These are phyloP conservation scores for Saturnispora halmiae DNA, from an alignment of 805 yeast species.

Conservation along the genomic window DNA sequence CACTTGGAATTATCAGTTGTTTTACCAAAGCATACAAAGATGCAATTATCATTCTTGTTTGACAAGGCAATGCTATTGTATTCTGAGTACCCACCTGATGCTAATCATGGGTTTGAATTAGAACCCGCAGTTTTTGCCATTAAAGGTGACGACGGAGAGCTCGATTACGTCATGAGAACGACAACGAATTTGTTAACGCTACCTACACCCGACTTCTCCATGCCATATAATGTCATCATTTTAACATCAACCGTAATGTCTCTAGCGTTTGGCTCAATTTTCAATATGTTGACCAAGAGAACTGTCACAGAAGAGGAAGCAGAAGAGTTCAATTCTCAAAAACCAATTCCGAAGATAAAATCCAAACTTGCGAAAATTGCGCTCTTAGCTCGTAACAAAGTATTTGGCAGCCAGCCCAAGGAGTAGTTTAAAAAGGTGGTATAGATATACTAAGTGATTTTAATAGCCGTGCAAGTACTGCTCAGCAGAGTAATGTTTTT, in stretches of 20 bases:
- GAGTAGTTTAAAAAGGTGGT: neutral
- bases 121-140: constrained; percentile 81
- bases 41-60: constrained; percentile 63
- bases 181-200: constrained; percentile 77
- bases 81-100: constrained; percentile 98
- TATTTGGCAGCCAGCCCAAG: neutral
- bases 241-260: constrained; percentile 92
- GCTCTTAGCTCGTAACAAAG: neutral
- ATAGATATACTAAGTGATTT: too few species aligned
- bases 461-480: too few species aligned
- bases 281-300: constrained; percentile 66
- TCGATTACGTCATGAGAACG: constrained; percentile 54
- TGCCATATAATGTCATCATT: constrained; percentile 97
- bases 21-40: constrained; percentile 55
- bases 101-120: constrained; percentile 93
- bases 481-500: too few species aligned
- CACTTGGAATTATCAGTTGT: constrained; percentile 62
- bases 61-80: constrained; percentile 79
- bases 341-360: constrained; percentile 15
- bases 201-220: constrained; percentile 96
- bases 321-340: constrained; percentile 25
- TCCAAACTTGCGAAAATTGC: constrained; percentile 5
- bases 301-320: constrained; percentile 70
- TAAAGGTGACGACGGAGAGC: constrained; percentile 22
- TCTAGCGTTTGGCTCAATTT: constrained; percentile 77